A percentile compares a stretch with the other conserved stretches of the same genome.
Evolutionary conservation across 192 early-diverging fungal species (phyloP).

Genomic region (Lobulomyces angularis): DNA sequence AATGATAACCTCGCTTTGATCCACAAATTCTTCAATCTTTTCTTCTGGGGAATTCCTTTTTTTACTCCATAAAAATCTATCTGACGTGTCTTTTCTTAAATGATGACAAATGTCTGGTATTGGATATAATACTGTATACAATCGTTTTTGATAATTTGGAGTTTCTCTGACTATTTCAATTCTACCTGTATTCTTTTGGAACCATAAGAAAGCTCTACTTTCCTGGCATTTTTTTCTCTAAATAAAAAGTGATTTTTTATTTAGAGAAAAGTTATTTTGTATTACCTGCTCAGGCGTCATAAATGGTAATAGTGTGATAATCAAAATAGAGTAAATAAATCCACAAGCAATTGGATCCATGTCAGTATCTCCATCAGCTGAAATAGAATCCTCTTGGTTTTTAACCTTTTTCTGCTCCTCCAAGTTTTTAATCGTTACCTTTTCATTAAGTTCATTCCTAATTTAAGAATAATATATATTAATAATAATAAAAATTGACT

Average conservation of each 20-base stretch:
- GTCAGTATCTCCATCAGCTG: conserved; percentile 8
- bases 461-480: too few relatives aligned
- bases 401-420: conserved; percentile 2
- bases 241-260: too few relatives aligned
- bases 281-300: conserved; percentile 14
- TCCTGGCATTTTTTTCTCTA: conserved; percentile 7
- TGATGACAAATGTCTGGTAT: conserved; percentile 23
- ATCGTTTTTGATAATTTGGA: conserved; percentile 4
- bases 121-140: conserved; percentile 21
- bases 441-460: conserved; percentile 3
- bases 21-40: conserved; percentile 21
- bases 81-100: conserved; percentile 13
- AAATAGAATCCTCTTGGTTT: conserved; percentile 9
- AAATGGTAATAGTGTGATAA: conserved; percentile 20
- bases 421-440: conserved; percentile 4
- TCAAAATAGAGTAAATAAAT: conserved; percentile 17
- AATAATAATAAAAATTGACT: not conserved
- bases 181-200: conserved; percentile 16
- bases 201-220: conserved; percentile 9
- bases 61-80: conserved; percentile 16
- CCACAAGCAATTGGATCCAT: too few relatives aligned
- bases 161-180: conserved; percentile 24
- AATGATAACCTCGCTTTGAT: conserved; percentile 17
- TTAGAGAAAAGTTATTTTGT: too few relatives aligned
- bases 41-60: conserved; percentile 21